Evolutionary conservation across 495 filamentous ascomycete genomes (phyloP).

Genomic region (Chaetomidium leptoderma): DNA sequence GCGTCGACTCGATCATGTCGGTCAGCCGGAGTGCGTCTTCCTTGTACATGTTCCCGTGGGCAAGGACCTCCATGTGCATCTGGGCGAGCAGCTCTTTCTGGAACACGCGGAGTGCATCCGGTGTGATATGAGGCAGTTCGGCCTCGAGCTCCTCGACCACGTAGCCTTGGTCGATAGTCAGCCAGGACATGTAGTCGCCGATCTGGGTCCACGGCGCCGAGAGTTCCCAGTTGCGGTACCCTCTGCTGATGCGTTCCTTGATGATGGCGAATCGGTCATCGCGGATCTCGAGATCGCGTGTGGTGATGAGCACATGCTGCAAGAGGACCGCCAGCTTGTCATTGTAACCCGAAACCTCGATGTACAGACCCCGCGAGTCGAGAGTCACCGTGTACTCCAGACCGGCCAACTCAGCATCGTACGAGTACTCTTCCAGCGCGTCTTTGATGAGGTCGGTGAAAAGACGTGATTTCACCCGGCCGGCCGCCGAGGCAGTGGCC

Average conservation of each 20-base stretch:
- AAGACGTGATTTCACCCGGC: slow-evolving; percentile 68
- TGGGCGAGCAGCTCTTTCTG: slow-evolving; percentile 77
- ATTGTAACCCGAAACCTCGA: slow-evolving; percentile 86
- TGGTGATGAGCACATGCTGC: slow-evolving; percentile 82
- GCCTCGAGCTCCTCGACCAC: slow-evolving; percentile 75
- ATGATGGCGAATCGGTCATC: slow-evolving; percentile 85
- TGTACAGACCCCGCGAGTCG: slow-evolving; percentile 67
- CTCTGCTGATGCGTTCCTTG: slow-evolving; percentile 75
- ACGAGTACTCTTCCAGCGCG: slow-evolving; percentile 88
- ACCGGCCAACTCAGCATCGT: slow-evolving; percentile 92
- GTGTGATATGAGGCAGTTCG: slow-evolving; percentile 69
- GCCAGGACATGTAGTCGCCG: slow-evolving; percentile 75
- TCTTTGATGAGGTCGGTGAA: slow-evolving; percentile 88
- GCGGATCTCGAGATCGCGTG: slow-evolving; percentile 77
- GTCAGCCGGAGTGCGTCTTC: slow-evolving; percentile 89
- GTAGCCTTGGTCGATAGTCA: slow-evolving; percentile 71
- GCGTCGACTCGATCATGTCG: slow-evolving; percentile 69
- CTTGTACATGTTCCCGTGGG: slow-evolving; percentile 92
- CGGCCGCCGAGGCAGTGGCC: slow-evolving; percentile 70
- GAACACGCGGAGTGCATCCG: slow-evolving; percentile 70
- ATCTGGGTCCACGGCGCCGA: slow-evolving; percentile 87
- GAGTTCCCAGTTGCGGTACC: slow-evolving; percentile 79
- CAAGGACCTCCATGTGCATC: slow-evolving; percentile 79
- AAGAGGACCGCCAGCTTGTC: slow-evolving; percentile 90
- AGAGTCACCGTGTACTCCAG: slow-evolving; percentile 74